A percentile compares a stretch with the other conserved stretches of the same genome.
Evolutionary conservation across 352 stramenopile species (phyloP).

Genomic region (Phytopythium kandeliae): DNA sequence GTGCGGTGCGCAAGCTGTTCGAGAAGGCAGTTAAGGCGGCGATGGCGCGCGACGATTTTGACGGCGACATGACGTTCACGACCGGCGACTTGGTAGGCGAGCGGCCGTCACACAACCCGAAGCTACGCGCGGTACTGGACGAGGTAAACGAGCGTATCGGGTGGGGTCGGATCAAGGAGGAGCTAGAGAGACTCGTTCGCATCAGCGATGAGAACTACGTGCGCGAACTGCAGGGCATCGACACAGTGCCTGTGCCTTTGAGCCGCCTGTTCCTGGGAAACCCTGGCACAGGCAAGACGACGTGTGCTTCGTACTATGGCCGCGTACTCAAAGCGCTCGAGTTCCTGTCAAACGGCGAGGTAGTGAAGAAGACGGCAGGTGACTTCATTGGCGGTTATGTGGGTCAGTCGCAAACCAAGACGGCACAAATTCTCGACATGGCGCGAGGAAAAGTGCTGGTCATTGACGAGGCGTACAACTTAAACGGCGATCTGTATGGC

Average conservation of each 20-base stretch:
- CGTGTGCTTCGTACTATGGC: conserved; percentile 84
- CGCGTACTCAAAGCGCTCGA: conserved; percentile 83
- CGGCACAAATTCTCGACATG: conserved; percentile 69
- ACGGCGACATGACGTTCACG: conserved; percentile 37
- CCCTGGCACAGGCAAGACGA: conserved; percentile 92
- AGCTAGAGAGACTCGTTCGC: conserved; percentile 61
- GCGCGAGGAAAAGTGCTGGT: conserved; percentile 88
- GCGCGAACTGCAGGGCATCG: conserved; percentile 60
- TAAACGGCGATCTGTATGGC: conserved; percentile 64
- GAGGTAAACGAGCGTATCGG: conserved; percentile 77
- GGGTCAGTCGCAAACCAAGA: conserved; percentile 88
- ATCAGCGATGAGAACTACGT: conserved; percentile 84
- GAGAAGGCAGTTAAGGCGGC: conserved; percentile 52
- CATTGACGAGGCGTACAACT: conserved; percentile 93
- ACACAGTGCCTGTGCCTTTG: conserved; percentile 55
- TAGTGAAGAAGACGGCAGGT: conserved; percentile 82
- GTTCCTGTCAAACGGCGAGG: conserved; percentile 87
- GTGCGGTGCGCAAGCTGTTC: conserved; percentile 70
- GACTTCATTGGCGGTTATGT: conserved; percentile 83
- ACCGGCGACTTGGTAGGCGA: conserved; percentile 76
- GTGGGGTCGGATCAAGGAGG: conserved; percentile 74
- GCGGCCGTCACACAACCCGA: conserved; percentile 66
- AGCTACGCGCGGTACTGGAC: conserved; percentile 39
- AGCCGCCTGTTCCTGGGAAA: conserved; percentile 91
- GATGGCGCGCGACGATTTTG: conserved; percentile 70